Evolutionary conservation across 441 rosid genomes (phyloP).

Genomic region (Syzygium syzygioides): DNA sequence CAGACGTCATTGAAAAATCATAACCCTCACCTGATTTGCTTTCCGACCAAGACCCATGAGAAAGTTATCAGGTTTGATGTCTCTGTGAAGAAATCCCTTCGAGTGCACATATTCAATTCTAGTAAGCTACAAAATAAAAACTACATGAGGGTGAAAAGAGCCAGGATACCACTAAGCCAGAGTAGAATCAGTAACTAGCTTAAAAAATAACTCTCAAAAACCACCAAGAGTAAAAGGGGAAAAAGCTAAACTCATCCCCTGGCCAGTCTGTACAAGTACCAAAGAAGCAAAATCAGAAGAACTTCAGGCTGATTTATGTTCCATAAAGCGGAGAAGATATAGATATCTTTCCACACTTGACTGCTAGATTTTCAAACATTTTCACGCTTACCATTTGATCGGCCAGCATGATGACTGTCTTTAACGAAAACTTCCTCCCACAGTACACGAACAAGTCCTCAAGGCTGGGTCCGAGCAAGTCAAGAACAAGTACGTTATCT

Average conservation of each 20-base stretch:
- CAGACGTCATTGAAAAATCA: background rate
- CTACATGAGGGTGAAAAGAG: background rate
- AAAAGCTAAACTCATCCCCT: background rate
- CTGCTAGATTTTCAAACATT: background rate
- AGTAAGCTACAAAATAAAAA: constrained; percentile 41
- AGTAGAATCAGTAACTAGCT: background rate
- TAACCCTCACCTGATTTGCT: constrained; percentile 71
- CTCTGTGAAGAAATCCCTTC: constrained; percentile 88
- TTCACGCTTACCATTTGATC: constrained; percentile 47
- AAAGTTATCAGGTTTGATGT: constrained; percentile 92
- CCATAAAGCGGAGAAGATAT: background rate
- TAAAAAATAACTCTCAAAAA: background rate
- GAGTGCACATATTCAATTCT: constrained; percentile 87
- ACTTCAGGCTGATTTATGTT: background rate
- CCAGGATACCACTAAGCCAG: background rate
- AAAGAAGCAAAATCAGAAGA: background rate
- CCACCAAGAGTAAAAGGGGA: background rate
- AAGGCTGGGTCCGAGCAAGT: constrained; percentile 60
- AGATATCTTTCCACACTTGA: background rate
- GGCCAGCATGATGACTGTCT: constrained; percentile 59
- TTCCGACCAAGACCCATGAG: constrained; percentile 93
- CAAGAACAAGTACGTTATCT: constrained; percentile 44
- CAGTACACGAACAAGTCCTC: constrained; percentile 59
- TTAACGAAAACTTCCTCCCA: constrained; percentile 53
- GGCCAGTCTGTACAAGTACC: constrained; percentile 4